Conservation (phyloP, 257 asterid genomes). For the Leonotis leonurus region DNA sequence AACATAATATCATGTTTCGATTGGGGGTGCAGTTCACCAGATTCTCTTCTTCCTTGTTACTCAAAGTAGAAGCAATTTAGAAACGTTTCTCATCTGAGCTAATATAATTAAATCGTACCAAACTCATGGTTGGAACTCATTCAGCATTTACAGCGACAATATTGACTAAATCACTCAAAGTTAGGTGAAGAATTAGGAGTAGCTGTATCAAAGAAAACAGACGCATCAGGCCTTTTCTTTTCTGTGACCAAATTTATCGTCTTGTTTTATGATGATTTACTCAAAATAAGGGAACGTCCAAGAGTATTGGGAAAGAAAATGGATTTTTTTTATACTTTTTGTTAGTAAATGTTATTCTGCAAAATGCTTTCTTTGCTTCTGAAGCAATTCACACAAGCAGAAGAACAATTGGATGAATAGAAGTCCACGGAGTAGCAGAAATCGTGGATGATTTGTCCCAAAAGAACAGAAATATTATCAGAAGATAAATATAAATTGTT, state of each 20-base stretch:
- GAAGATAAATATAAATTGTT: background rate
- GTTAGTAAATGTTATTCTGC: background rate
- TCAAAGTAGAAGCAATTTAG: slow-evolving; percentile 7
- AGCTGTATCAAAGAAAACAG: background rate
- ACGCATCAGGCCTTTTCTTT: background rate
- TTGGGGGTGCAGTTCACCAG: slow-evolving; percentile 11
- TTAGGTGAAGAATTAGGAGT: slow-evolving; percentile 6
- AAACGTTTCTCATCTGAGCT: background rate
- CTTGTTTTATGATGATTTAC: background rate
- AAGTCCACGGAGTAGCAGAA: background rate
- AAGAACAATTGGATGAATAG: background rate
- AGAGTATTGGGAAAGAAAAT: background rate
- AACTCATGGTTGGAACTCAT: background rate
- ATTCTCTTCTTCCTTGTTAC: background rate
- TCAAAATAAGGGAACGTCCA: background rate
- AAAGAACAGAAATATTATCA: background rate
- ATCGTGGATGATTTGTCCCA: no score
- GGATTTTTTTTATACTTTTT: no score
- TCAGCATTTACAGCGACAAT: background rate
- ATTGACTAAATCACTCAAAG: background rate
- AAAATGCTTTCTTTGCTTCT: background rate
- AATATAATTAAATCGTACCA: background rate
- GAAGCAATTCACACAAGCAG: background rate
- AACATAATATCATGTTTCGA: background rate
- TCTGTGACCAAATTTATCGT: background rate